These are phyloP conservation scores for Fagopyrum homotropicum DNA, from an alignment of 148 eudicot genomes.

Conservation along the genomic window DNA sequence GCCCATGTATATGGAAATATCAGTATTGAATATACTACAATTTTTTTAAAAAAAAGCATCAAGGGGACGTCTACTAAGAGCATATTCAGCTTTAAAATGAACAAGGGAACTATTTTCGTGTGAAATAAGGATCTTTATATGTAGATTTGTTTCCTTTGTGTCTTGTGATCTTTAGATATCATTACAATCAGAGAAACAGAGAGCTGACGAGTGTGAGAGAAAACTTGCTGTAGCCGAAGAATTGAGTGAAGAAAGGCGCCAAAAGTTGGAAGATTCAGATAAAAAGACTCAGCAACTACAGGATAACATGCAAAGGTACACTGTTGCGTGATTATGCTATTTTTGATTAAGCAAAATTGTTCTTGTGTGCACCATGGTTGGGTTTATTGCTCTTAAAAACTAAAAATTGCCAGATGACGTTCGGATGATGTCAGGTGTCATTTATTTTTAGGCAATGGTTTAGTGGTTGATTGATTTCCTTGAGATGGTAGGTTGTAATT, in stretches of 20 bases:
- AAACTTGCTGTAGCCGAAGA: slow-evolving; percentile 52
- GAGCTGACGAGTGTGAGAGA: slow-evolving; percentile 48
- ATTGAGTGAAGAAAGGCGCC: slow-evolving; percentile 49
- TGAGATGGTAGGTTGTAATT: too few relatives aligned
- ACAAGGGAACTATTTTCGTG: neutral
- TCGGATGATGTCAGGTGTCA: too few relatives aligned
- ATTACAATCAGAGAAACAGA: slow-evolving; percentile 59
- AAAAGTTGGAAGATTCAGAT: slow-evolving; percentile 76
- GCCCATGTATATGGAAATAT: too few relatives aligned
- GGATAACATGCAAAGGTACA: slow-evolving; percentile 69
- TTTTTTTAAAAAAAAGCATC: too few relatives aligned
- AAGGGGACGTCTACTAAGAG: neutral
- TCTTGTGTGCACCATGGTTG: too few relatives aligned
- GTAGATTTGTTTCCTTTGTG: neutral
- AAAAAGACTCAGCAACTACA: slow-evolving; percentile 55
- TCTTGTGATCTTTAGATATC: slow-evolving; percentile 34
- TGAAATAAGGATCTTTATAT: neutral
- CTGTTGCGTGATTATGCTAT: neutral
- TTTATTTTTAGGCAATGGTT: too few relatives aligned
- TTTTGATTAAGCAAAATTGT: neutral
- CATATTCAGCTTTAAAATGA: neutral
- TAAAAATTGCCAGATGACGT: too few relatives aligned
- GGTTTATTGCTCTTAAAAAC: too few relatives aligned
- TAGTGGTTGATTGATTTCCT: too few relatives aligned
- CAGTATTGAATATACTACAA: too few relatives aligned